Conservation (phyloP, 257 asterid genomes). For the Jacaranda copaia region DNA sequence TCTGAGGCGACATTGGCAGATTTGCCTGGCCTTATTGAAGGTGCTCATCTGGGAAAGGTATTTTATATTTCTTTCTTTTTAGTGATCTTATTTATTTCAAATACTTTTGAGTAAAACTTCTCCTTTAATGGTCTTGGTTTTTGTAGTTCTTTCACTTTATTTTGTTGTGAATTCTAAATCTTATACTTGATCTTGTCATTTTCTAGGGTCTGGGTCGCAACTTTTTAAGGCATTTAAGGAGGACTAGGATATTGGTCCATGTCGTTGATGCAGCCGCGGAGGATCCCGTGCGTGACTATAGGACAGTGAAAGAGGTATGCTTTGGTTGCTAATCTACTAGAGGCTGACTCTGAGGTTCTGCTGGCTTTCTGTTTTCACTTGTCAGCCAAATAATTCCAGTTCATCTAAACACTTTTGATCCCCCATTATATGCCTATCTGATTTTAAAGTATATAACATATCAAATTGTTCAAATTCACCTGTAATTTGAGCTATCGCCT, state of each 20-base stretch:
- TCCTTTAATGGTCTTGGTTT: constrained; percentile 1
- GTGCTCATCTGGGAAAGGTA: constrained; percentile 99
- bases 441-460: neutral
- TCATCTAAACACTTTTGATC: neutral
- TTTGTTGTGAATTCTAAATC: constrained; percentile 11
- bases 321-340: constrained; percentile 27
- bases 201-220: constrained; percentile 97
- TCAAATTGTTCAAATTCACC: constrained; percentile 12
- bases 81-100: constrained; percentile 38
- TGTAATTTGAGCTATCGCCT: neutral
- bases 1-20: constrained; percentile 97
- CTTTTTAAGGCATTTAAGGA: constrained; percentile 96
- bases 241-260: constrained; percentile 93
- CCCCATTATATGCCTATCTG: neutral
- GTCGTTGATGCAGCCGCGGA: constrained; percentile 86
- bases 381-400: constrained; percentile 12
- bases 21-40: constrained; percentile 98
- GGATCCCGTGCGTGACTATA: constrained; percentile 88
- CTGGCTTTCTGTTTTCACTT: neutral
- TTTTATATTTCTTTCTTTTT: constrained; percentile 10
- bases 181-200: constrained; percentile 10
- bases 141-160: constrained; percentile 1
- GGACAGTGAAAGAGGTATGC: constrained; percentile 89
- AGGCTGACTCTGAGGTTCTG: neutral
- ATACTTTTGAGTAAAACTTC: constrained; percentile 5